Evolutionary conservation across 2,329 filamentous ascomycete genomes (phyloP).

Genomic region (Hymenoscyphus occultus): DNA sequence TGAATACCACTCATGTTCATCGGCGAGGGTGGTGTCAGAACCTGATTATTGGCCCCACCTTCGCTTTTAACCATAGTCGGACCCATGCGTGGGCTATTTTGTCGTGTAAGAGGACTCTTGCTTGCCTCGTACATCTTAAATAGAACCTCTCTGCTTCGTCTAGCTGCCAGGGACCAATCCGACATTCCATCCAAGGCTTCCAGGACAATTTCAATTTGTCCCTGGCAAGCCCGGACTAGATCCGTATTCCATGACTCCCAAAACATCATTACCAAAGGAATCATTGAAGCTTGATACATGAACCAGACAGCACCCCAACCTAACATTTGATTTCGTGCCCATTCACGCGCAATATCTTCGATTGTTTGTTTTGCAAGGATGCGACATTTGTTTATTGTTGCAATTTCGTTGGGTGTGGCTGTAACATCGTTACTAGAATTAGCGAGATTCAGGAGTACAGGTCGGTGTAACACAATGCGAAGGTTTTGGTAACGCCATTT

Average conservation of each 20-base stretch:
- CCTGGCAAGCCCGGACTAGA: slow-evolving; percentile 45
- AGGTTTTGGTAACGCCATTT: slow-evolving; percentile 81
- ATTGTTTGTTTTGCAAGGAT: slow-evolving; percentile 68
- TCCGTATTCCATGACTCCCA: slow-evolving; percentile 50
- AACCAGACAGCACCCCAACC: slow-evolving; percentile 84
- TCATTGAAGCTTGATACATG: slow-evolving; percentile 76
- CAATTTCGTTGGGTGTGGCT: slow-evolving; percentile 58
- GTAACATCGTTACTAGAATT: slow-evolving; percentile 29
- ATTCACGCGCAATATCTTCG: slow-evolving; percentile 67
- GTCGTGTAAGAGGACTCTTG: slow-evolving; percentile 30
- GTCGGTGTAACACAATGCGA: slow-evolving; percentile 71
- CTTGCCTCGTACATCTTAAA: slow-evolving; percentile 60
- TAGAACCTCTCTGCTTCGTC: slow-evolving; percentile 61
- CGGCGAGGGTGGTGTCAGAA: slow-evolving; percentile 16
- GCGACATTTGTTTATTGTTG: slow-evolving; percentile 66
- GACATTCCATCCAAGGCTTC: slow-evolving; percentile 62
- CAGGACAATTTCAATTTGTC: slow-evolving; percentile 56
- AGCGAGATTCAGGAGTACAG: slow-evolving; percentile 65
- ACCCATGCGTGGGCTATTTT: slow-evolving; percentile 34
- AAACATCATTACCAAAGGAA: slow-evolving; percentile 72
- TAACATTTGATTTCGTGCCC: slow-evolving; percentile 69
- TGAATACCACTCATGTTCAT: slow-evolving; percentile 31
- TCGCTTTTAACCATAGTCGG: slow-evolving; percentile 34
- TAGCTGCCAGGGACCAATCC: slow-evolving; percentile 62
- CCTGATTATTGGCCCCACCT: slow-evolving; percentile 17